These are phyloP conservation scores for Geum urbanum DNA, from an alignment of 306 rosid genomes.

Conservation along the genomic window DNA sequence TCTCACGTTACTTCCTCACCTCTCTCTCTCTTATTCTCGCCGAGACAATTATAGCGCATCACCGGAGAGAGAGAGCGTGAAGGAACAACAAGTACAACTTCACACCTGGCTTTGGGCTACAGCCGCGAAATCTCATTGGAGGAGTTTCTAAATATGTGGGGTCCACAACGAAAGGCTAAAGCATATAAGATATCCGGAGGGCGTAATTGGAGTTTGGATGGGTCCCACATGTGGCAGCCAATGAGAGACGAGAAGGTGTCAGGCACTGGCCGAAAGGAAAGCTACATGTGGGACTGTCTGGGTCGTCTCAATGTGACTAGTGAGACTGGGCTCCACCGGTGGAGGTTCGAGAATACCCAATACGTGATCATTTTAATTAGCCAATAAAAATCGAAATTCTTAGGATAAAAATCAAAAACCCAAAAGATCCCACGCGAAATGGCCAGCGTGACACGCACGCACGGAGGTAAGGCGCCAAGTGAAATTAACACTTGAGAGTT, in stretches of 20 bases:
- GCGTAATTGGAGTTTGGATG: constrained; percentile 15
- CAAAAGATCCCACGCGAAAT: background rate
- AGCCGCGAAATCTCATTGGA: constrained; percentile 24
- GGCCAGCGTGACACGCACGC: background rate
- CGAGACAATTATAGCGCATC: constrained; percentile 3
- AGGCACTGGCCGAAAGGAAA: constrained; percentile 43
- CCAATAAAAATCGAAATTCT: background rate
- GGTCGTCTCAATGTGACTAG: constrained; percentile 12
- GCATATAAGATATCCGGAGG: constrained; percentile 7
- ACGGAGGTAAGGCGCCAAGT: rapidly evolving
- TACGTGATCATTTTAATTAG: constrained; percentile 35
- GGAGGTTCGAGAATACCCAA: constrained; percentile 29
- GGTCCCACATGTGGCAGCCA: constrained; percentile 29
- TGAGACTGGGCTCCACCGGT: constrained; percentile 7
- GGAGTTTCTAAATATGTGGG: constrained; percentile 3
- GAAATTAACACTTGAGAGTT: background rate
- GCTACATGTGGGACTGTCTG: constrained; percentile 36
- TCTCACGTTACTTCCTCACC: background rate
- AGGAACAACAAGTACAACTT: background rate
- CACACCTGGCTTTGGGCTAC: constrained; percentile 28
- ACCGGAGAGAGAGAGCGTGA: constrained; percentile 9
- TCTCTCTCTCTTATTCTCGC: background rate
- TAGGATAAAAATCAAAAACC: background rate
- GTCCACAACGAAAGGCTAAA: constrained; percentile 3
- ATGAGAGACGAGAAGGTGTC: constrained; percentile 30